Base-by-base conservation (phyloP, 1,284 basidiomycete genomes). In the Dichomitus squalens region DNA sequence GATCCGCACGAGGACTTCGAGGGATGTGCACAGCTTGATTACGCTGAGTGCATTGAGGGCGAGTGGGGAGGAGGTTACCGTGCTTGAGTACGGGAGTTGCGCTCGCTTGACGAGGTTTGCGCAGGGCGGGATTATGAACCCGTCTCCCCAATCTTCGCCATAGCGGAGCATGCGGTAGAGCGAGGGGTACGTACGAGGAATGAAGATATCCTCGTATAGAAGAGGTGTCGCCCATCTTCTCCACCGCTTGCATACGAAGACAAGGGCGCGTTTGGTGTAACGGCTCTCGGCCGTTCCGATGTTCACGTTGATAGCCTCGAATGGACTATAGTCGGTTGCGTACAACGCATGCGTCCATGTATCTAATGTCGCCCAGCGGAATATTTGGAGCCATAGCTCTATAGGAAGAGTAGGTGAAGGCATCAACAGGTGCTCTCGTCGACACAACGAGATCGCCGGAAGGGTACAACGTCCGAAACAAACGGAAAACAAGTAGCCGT, bases 171-270 rank as follows among this genome's bases (percentile, higher is more conserved):
- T 61, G 55, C 66, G 59, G 55, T 69, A 70, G 46, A 81, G 72
- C 20, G 52, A 44, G 25, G 36, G 51, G 49, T 60, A 52, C 33
- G 67, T 72, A 23, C 62, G 66, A 36, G 68, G 69, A 52, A 88
- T 71, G 50, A 71, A 70, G 52, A 88, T 68, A 59, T 87, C 82
- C 63, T 79, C 79, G 68, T 84, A 87, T 9, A 88, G 71, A 31
- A 82, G 71, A 27, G 67, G 68, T 14, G 67, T 70, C 1, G 78
- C 72, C 64, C 84, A 76, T 11, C 64, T 60, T 23, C 73, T 74
- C 86, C 86, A 88, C 44, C 73, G 70, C 47, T 77, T 79, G 68
- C 85, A 88, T 27, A 88, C 86, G 49, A 76, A 73, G 39, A 79
- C 75, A 51, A 87, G 71, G 7, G 74, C 68, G 40, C 69, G 65